Evolutionary conservation across 306 rosid genomes (phyloP).

Genomic region (Vicia sativa): DNA sequence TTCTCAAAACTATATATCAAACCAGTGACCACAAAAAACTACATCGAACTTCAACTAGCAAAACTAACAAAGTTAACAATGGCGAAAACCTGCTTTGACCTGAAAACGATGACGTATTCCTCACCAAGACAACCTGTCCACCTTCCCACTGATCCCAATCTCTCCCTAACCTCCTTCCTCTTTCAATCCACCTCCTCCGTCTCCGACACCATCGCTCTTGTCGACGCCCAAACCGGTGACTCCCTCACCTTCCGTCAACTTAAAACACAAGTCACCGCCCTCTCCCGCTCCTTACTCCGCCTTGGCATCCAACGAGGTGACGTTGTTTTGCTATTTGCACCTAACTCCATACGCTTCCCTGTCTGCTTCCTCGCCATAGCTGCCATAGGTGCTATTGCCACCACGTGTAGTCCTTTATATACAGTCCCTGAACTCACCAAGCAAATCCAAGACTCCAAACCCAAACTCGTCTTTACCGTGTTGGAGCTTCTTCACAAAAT

Average conservation of each 20-base stretch:
- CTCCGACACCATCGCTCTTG: conserved; percentile 40
- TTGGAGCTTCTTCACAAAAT: conserved; percentile 37
- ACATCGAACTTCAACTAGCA: not conserved
- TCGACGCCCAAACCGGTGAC: conserved; percentile 42
- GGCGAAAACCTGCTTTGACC: conserved; percentile 43
- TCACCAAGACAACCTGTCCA: conserved; percentile 49
- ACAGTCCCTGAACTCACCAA: conserved; percentile 40
- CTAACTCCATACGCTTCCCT: conserved; percentile 29
- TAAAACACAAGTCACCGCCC: conserved; percentile 34
- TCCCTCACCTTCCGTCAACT: conserved; percentile 49
- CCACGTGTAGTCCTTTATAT: conserved; percentile 37
- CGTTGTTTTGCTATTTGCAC: conserved; percentile 43
- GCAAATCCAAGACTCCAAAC: conserved; percentile 49
- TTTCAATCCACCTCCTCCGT: conserved; percentile 42
- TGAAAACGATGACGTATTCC: conserved; percentile 38
- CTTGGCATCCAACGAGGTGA: conserved; percentile 37
- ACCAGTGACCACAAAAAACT: not conserved
- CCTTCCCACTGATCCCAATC: conserved; percentile 45
- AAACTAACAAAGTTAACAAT: conserved; percentile 8
- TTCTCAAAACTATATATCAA: not conserved
- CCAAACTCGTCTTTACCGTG: conserved; percentile 41
- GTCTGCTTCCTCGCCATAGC: conserved; percentile 31
- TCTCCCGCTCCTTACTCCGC: conserved; percentile 32
- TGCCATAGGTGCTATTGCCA: conserved; percentile 39
- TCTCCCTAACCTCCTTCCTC: conserved; percentile 58